Evolutionary conservation across 768 basidiomycete genomes (phyloP).

Genomic region (Cystobasidium ongulense): DNA sequence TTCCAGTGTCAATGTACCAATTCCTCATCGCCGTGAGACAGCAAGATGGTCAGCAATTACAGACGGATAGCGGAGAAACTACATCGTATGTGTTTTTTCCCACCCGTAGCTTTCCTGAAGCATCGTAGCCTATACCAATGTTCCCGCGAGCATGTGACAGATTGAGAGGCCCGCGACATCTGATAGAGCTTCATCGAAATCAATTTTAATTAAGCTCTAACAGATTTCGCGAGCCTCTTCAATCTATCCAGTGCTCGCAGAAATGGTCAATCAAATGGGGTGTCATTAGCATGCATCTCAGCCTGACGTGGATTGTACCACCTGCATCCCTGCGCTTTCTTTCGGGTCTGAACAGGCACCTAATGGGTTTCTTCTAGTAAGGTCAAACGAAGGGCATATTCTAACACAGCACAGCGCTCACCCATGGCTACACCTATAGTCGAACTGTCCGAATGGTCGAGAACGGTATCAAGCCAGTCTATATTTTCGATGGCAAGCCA

Average conservation of each 20-base stretch:
- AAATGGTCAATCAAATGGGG: too few species aligned
- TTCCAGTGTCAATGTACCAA: constrained; percentile 69
- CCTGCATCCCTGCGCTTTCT: neutral
- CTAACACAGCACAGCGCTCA: neutral
- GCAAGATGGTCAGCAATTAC: constrained; percentile 90
- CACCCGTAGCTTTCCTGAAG: too few species aligned
- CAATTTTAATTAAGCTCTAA: too few species aligned
- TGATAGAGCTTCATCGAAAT: too few species aligned
- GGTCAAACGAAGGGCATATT: neutral
- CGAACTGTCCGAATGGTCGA: constrained; percentile 93
- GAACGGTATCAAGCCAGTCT: constrained; percentile 95
- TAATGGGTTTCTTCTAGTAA: constrained; percentile 95
- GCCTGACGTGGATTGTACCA: too few species aligned
- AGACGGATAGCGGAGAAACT: constrained; percentile 94
- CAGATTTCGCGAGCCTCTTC: too few species aligned
- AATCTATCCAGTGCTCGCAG: neutral
- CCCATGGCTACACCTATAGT: neutral
- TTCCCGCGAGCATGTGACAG: too few species aligned
- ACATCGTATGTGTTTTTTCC: constrained; percentile 68
- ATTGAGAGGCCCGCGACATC: too few species aligned
- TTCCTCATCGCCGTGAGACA: constrained; percentile 97
- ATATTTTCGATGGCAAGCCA: constrained; percentile 97
- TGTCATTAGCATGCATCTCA: too few species aligned
- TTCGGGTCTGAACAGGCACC: constrained; percentile 55
- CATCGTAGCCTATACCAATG: too few species aligned